phyloP scores from a whole-genome alignment of 2,329 filamentous ascomycete genomes.

The Parascedosporium putredinis region DNA sequence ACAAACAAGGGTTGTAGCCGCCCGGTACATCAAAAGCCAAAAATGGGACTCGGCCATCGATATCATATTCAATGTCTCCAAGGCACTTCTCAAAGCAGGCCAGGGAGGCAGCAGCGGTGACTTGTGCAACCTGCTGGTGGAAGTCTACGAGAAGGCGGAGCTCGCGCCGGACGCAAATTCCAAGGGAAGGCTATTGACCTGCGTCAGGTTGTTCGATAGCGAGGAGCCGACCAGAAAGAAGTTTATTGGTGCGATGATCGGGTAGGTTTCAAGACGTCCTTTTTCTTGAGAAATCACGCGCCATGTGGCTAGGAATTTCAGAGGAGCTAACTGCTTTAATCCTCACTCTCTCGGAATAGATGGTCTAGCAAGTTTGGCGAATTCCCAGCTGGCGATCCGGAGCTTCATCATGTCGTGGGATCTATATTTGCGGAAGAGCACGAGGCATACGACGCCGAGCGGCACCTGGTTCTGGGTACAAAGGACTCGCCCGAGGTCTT shows the following conservation, averaged over 20 bases:
- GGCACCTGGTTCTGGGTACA: slow-evolving; percentile 79
- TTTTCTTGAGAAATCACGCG: not conserved
- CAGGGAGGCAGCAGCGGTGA: slow-evolving; percentile 91
- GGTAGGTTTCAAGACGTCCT: slow-evolving; percentile 33
- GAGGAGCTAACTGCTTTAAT: slow-evolving; percentile 6
- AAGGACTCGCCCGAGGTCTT: slow-evolving; percentile 77
- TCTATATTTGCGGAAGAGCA: slow-evolving; percentile 85
- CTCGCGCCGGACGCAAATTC: slow-evolving; percentile 63
- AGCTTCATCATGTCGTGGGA: slow-evolving; percentile 86
- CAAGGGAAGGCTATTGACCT: slow-evolving; percentile 65
- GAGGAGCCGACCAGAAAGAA: slow-evolving; percentile 89
- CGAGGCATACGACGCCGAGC: slow-evolving; percentile 86
- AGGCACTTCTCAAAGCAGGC: slow-evolving; percentile 79
- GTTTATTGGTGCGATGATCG: slow-evolving; percentile 77
- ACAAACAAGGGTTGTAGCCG: slow-evolving; percentile 89
- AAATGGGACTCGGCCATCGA: slow-evolving; percentile 82
- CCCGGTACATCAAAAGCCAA: slow-evolving; percentile 79
- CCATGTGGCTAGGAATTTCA: not conserved
- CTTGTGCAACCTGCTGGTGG: slow-evolving; percentile 74
- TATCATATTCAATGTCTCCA: slow-evolving; percentile 73
- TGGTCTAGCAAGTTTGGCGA: slow-evolving; percentile 85
- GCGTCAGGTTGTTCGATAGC: slow-evolving; percentile 68
- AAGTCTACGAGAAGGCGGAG: slow-evolving; percentile 82
- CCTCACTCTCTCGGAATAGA: slow-evolving; percentile 15
- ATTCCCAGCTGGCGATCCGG: slow-evolving; percentile 83